Percentiles rank a stretch among this genome's conserved stretches.
These are phyloP conservation scores for Brassica carinata DNA, from an alignment of 345 rosid genomes.

Conservation along the genomic window DNA sequence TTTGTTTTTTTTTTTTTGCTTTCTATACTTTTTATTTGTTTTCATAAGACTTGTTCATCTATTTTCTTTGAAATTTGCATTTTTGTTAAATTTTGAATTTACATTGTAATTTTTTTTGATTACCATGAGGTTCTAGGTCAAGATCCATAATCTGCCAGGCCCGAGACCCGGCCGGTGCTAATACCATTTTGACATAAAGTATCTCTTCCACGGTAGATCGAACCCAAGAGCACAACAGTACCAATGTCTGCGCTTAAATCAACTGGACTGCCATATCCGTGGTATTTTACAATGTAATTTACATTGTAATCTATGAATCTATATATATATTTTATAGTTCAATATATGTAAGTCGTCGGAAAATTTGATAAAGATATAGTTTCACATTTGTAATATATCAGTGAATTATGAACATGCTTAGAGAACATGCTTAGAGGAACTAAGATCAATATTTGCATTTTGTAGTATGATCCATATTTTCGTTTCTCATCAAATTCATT, in stretches of 20 bases:
- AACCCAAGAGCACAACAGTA: too few species aligned
- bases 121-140: too few species aligned
- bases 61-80: not conserved
- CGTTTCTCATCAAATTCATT: not conserved
- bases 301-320: not conserved
- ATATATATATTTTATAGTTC: not conserved
- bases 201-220: too few species aligned
- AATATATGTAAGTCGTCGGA: not conserved
- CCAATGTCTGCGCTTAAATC: too few species aligned
- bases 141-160: too few species aligned
- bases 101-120: not conserved
- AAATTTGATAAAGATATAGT: not conserved
- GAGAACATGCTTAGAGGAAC: not conserved
- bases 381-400: not conserved
- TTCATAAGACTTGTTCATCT: not conserved
- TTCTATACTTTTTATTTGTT: not conserved
- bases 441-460: constrained; percentile 13
- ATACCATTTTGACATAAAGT: too few species aligned
- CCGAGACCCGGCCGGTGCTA: too few species aligned
- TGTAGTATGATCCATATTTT: not conserved
- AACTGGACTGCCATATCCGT: too few species aligned
- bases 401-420: not conserved
- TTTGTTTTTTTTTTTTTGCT: not conserved
- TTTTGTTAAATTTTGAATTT: not conserved
- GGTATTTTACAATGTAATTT: not conserved